Evolutionary conservation across 2,329 filamentous ascomycete species (phyloP), one percentile per base, ranked within the genome.

Genomic region (Geosmithia morbida): DNA sequence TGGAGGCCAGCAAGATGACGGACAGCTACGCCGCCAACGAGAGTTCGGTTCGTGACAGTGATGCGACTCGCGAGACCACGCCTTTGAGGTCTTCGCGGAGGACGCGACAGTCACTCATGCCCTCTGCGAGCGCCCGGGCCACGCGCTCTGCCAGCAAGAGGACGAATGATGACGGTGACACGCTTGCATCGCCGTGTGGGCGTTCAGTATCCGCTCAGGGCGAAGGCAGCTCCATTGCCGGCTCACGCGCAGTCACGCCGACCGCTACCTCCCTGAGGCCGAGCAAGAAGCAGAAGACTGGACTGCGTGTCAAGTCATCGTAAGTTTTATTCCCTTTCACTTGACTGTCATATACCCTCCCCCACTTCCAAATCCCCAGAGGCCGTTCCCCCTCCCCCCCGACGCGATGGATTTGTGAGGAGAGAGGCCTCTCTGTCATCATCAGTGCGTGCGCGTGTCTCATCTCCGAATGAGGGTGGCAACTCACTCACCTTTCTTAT

Each of bases 271-370:
- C 45, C 22, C 66, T 72, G 48, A 74, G 74, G 41, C 69, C 75
- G 30, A 63, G 68, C 50, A 81, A 81, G 69, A 81, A 75, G 62
- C 66, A 70, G 45, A 75, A 77, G 59, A 73, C 71, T 47, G 79
- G 78, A 40, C 69, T 77, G 50, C 78, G 81, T 54, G 72, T 83
- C 58, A 84, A 85, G 65, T 75, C 72, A 61, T 85, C 81, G 81
- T 82, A 67, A 74, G 79, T 80, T 50, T 47, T 41, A 48, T 39
- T 42, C 26, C 41, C 33, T 44, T 37, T 43, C 20, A 19, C 19
- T 30, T 33, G 37, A n/a, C n/a, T n/a, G n/a, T n/a, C n/a, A n/a
- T n/a, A n/a, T n/a, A n/a, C n/a, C n/a, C n/a, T n/a, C n/a, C n/a
- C n/a, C n/a, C n/a, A n/a, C n/a, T n/a, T n/a, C n/a, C n/a, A n/a